These are phyloP conservation scores for Erythrophleum fordii DNA, from an alignment of 306 rosid species.

Conservation along the genomic window DNA sequence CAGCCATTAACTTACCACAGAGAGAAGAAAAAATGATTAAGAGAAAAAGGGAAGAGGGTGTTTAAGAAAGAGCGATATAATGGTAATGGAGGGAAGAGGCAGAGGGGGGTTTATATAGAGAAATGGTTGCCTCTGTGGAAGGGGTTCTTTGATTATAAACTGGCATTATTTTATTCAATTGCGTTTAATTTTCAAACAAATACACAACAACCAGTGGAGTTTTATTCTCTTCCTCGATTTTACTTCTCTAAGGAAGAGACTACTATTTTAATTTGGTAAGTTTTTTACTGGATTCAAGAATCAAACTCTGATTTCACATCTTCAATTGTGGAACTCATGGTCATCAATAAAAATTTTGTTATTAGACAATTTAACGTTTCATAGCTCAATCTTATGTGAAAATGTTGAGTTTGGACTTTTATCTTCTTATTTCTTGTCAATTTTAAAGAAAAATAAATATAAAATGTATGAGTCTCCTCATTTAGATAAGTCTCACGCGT, in stretches of 20 bases:
- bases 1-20: conserved; percentile 50
- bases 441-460: too few species aligned
- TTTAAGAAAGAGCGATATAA: conserved; percentile 21
- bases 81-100: conserved; percentile 33
- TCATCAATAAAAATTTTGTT: not conserved
- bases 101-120: conserved; percentile 60
- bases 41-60: conserved; percentile 29
- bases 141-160: conserved; percentile 22
- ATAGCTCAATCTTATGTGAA: too few species aligned
- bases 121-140: conserved; percentile 23
- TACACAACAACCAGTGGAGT: conserved; percentile 2
- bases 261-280: not conserved
- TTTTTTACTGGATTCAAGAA: not conserved
- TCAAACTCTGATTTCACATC: conserved; percentile 26
- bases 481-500: too few species aligned
- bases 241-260: conserved; percentile 23
- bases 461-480: too few species aligned
- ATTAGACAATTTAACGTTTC: too few species aligned
- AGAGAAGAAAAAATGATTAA: conserved; percentile 10
- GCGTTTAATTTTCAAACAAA: not conserved
- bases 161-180: conserved; percentile 26
- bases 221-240: conserved; percentile 9
- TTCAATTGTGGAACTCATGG: not conserved
- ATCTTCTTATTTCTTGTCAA: too few species aligned
- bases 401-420: too few species aligned